Evolutionary conservation across 129 eudicot species (phyloP).

Genomic region (Helianthus annuus): HanXRQr2.0-SUNRISE NC_035447.2:126707957-126708456

Average conservation of each 20-base stretch:
- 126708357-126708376: too few relatives aligned
- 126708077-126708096: constrained; percentile 43
- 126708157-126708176: constrained; percentile 36
- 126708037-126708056: constrained; percentile 49
- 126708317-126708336: too few relatives aligned
- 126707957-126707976: constrained; percentile 44
- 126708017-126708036: constrained; percentile 53
- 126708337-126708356: too few relatives aligned
- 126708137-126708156: constrained; percentile 45
- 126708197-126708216: constrained; percentile 43
- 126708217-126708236: neutral
- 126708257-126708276: too few relatives aligned
- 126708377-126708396: too few relatives aligned
- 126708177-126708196: constrained; percentile 45
- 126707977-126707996: constrained; percentile 40
- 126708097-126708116: constrained; percentile 50
- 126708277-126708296: too few relatives aligned
- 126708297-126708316: too few relatives aligned
- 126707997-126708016: constrained; percentile 47
- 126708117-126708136: constrained; percentile 50
- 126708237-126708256: too few relatives aligned
- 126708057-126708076: constrained; percentile 40
- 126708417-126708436: too few relatives aligned
- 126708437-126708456: too few relatives aligned
- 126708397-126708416: too few relatives aligned